Evolutionary conservation across 495 filamentous ascomycete genomes (phyloP).

Genomic region (Neurospora sp.): DNA sequence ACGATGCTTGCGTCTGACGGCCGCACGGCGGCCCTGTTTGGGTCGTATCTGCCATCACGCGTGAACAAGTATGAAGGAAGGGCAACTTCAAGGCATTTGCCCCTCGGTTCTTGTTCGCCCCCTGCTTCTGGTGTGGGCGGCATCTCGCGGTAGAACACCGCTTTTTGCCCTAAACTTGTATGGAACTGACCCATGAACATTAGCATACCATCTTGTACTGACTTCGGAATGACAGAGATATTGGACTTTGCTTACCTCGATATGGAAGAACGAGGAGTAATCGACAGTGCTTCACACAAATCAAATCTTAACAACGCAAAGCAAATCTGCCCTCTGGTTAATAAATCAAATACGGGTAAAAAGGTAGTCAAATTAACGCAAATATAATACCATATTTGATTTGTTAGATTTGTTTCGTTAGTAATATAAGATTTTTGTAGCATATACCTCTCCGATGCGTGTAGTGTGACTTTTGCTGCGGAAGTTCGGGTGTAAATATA

Average conservation of each 20-base stretch:
- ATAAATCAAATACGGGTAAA: no score
- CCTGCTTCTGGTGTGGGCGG: background rate
- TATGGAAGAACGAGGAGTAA: background rate
- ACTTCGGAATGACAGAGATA: background rate
- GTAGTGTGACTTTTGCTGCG: no score
- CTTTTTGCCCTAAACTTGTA: background rate
- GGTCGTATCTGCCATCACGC: background rate
- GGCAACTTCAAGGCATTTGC: background rate
- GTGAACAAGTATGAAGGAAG: background rate
- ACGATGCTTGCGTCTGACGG: background rate
- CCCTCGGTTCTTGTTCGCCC: background rate
- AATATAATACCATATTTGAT: no score
- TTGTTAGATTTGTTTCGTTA: no score
- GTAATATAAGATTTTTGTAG: no score
- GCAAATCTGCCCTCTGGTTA: no score
- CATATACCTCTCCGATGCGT: no score
- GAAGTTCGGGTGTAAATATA: no score
- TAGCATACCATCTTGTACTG: background rate
- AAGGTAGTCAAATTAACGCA: no score
- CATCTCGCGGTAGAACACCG: background rate
- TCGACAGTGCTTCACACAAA: no score
- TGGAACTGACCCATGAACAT: background rate
- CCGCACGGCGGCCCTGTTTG: background rate
- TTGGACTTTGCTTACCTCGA: background rate
- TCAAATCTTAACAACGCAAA: no score